Evolutionary conservation across 495 filamentous ascomycete species (phyloP).

Genomic region (Podospora didyma): DNA sequence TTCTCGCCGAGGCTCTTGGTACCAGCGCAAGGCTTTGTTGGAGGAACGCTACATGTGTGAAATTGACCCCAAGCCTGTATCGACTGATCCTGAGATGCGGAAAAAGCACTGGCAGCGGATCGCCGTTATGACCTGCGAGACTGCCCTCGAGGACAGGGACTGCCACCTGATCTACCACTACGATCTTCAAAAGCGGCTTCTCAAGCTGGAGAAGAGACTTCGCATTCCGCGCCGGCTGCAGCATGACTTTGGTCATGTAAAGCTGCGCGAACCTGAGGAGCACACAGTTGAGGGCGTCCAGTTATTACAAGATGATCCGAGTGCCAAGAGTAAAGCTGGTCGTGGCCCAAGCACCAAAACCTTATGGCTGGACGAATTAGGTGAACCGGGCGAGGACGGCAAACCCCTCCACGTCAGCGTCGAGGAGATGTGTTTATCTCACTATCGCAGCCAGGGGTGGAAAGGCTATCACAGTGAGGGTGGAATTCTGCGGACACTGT

Average conservation of each 20-base stretch:
- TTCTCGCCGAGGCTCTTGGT: constrained; percentile 85
- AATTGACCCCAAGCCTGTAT: constrained; percentile 42
- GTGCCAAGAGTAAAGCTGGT: constrained; percentile 33
- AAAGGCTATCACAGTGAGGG: constrained; percentile 94
- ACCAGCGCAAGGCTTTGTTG: constrained; percentile 88
- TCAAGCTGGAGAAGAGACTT: constrained; percentile 80
- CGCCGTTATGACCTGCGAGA: constrained; percentile 79
- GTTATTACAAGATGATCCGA: constrained; percentile 55
- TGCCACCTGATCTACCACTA: constrained; percentile 92
- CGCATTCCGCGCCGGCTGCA: constrained; percentile 82
- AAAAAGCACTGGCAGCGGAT: constrained; percentile 81
- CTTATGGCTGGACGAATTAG: constrained; percentile 75
- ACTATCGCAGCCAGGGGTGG: constrained; percentile 80
- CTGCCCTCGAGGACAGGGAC: constrained; percentile 77
- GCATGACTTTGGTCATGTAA: constrained; percentile 88
- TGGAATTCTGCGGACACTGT: constrained; percentile 84
- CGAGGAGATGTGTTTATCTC: constrained; percentile 87
- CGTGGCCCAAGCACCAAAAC: constrained; percentile 65
- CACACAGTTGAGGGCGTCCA: constrained; percentile 72
- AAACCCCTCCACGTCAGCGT: constrained; percentile 44
- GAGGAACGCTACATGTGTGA: constrained; percentile 93
- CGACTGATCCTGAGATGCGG: constrained; percentile 40
- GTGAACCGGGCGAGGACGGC: constrained; percentile 64
- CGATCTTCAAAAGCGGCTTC: constrained; percentile 87
- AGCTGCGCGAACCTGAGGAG: constrained; percentile 68